Conservation (phyloP, 805 yeast species). For the Candida dendrica region DNA sequence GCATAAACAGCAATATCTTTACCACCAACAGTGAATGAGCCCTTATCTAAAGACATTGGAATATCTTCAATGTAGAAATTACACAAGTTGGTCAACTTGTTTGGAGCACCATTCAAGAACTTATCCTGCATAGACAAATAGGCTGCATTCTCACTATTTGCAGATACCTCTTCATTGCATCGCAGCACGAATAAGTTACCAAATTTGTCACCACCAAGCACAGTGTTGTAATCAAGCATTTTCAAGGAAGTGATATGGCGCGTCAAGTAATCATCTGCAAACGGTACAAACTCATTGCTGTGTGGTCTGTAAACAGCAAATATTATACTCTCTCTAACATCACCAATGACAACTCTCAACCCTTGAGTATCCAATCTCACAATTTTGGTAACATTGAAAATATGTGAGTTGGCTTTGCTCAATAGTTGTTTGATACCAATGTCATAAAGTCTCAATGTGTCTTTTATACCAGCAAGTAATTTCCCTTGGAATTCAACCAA, state of each 20-base stretch:
- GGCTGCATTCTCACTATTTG: slow-evolving; percentile 40
- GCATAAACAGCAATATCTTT: slow-evolving; percentile 59
- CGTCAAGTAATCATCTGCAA: slow-evolving; percentile 63
- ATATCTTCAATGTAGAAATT: slow-evolving; percentile 69
- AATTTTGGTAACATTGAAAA: slow-evolving; percentile 41
- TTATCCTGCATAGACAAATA: slow-evolving; percentile 26
- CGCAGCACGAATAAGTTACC: slow-evolving; percentile 73
- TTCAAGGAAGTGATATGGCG: slow-evolving; percentile 58
- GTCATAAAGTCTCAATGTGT: slow-evolving; percentile 52
- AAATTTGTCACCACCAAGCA: slow-evolving; percentile 79
- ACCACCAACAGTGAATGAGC: slow-evolving; percentile 53
- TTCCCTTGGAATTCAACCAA: slow-evolving; percentile 51
- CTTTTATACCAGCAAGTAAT: slow-evolving; percentile 51
- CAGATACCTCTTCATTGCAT: slow-evolving; percentile 42
- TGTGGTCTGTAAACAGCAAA: slow-evolving; percentile 44
- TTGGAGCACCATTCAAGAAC: slow-evolving; percentile 43
- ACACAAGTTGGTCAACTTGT: slow-evolving; percentile 41
- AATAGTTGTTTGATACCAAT: slow-evolving; percentile 76
- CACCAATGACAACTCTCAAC: slow-evolving; percentile 61
- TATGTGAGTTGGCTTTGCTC: slow-evolving; percentile 46
- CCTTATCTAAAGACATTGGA: slow-evolving; percentile 51
- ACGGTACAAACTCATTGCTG: slow-evolving; percentile 45
- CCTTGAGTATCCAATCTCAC: slow-evolving; percentile 50
- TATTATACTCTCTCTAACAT: slow-evolving; percentile 58
- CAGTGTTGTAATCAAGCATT: slow-evolving; percentile 67